Conservation (phyloP, 2,329 filamentous ascomycete genomes). For the Cladorrhinum sp. region DNA sequence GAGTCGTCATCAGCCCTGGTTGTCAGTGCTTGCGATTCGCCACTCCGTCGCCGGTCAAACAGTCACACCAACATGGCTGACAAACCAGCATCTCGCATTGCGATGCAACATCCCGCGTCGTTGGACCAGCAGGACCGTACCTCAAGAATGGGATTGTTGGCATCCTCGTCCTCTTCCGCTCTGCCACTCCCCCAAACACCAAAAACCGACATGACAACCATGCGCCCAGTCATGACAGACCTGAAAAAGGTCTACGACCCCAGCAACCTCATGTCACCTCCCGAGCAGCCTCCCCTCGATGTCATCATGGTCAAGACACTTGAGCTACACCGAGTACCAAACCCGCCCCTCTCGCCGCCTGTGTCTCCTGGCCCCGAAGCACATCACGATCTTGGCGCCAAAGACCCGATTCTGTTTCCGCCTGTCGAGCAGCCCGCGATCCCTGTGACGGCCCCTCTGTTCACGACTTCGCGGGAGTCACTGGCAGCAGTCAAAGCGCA, state of each 20-base stretch:
- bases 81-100: constrained; percentile 11
- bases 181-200: constrained; percentile 18
- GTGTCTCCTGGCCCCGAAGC: constrained; percentile 46
- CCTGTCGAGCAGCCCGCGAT: constrained; percentile 41
- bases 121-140: constrained; percentile 8
- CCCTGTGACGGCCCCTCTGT: constrained; percentile 49
- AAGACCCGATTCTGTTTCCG: constrained; percentile 60
- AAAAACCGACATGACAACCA: constrained; percentile 18
- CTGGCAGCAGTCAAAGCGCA: constrained; percentile 35
- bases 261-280: constrained; percentile 60
- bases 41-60: constrained; percentile 17
- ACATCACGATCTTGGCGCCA: constrained; percentile 28
- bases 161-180: constrained; percentile 14
- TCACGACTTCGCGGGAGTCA: constrained; percentile 41
- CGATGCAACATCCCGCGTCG: constrained; percentile 14
- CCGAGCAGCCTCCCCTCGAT: constrained; percentile 52
- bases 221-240: constrained; percentile 1
- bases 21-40: constrained; percentile 22
- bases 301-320: constrained; percentile 37
- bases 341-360: constrained; percentile 53
- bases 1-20: constrained; percentile 15
- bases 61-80: constrained; percentile 25
- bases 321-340: constrained; percentile 37
- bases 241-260: constrained; percentile 46
- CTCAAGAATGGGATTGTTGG: constrained; percentile 15